A percentile compares a stretch with the other conserved stretches of the same genome.
These are phyloP conservation scores for Phytophthora sansomeana DNA, from an alignment of 352 stramenopile species.

Conservation along the genomic window DNA sequence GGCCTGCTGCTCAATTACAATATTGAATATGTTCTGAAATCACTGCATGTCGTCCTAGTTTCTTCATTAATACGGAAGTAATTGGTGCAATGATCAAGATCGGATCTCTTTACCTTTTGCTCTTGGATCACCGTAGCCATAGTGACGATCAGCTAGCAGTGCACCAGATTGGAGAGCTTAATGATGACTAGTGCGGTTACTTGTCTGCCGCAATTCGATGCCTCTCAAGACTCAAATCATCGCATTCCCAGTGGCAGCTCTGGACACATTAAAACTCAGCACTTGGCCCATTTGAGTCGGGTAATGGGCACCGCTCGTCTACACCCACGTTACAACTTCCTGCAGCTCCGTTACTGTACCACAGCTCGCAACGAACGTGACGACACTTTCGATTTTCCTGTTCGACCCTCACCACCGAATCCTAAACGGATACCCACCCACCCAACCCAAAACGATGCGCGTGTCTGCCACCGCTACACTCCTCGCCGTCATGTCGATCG, in stretches of 20 bases:
- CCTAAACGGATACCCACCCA: background rate
- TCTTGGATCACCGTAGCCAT: background rate
- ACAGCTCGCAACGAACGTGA: background rate
- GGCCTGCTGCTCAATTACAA: no score
- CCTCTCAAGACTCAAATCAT: conserved; percentile 24
- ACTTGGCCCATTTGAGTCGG: background rate
- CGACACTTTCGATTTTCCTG: conserved; percentile 35
- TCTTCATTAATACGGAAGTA: no score
- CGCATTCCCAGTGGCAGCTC: conserved; percentile 9
- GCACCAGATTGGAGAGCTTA: background rate
- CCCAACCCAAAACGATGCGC: conserved; percentile 12
- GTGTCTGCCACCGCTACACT: background rate
- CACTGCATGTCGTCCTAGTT: no score
- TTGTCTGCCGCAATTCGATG: background rate
- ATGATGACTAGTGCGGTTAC: conserved; percentile 2
- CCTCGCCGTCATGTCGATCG: background rate
- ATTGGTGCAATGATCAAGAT: background rate
- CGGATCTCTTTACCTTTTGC: no score
- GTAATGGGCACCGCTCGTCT: conserved; percentile 10
- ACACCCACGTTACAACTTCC: conserved; percentile 7
- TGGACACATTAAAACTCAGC: conserved; percentile 12
- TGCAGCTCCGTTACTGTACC: conserved; percentile 5
- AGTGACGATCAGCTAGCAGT: background rate
- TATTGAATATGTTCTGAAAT: background rate
- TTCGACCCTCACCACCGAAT: conserved; percentile 5